A percentile compares a stretch with the other conserved stretches of the same genome.
phyloP scores from a whole-genome alignment of 169 alveolate genomes.

The Plasmodium cynomolgi region DNA sequence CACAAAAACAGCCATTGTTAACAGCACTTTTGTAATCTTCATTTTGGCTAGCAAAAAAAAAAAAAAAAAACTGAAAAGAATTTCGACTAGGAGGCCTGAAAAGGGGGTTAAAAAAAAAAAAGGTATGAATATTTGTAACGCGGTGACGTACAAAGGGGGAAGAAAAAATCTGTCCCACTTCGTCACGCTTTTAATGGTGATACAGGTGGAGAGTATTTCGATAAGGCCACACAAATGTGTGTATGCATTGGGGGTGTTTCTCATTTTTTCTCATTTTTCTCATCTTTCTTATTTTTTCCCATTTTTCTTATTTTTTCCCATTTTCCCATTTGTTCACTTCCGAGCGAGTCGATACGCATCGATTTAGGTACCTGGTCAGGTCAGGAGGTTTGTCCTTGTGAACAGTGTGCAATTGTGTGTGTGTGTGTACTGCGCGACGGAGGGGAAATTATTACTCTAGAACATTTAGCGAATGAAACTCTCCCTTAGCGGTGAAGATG shows the following conservation, averaged over 20 bases:
- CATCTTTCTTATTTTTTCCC: not conserved
- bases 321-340: not conserved
- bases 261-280: not conserved
- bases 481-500: not conserved
- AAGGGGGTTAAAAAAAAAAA: not conserved
- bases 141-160: not conserved
- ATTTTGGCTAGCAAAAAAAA: not conserved
- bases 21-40: constrained; percentile 20
- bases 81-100: not conserved
- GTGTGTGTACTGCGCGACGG: not conserved
- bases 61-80: not conserved
- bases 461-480: not conserved
- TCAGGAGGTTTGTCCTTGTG: not conserved
- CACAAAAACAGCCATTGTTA: not conserved
- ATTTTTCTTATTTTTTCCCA: not conserved
- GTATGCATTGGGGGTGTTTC: not conserved
- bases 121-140: not conserved
- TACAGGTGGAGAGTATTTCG: not conserved
- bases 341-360: not conserved
- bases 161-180: not conserved
- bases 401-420: not conserved
- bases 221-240: not conserved
- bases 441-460: not conserved
- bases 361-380: not conserved
- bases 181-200: not conserved